Base-by-base conservation (phyloP, 805 yeast genomes). In the Ogataea salicorniae region DNA sequence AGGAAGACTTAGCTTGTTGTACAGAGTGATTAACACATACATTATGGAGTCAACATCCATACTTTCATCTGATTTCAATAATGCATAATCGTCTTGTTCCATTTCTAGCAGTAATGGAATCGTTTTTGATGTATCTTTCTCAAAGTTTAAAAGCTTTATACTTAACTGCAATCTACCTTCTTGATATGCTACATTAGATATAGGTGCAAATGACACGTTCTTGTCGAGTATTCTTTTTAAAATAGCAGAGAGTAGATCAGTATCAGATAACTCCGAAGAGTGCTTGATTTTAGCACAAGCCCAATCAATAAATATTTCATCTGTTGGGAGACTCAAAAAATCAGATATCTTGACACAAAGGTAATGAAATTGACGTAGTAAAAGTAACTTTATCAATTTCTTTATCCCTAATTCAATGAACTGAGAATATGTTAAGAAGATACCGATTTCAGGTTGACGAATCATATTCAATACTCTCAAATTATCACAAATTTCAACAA, bases 131-230 rank as follows among this genome's bases (percentile, higher is more conserved):
- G 84, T 75, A 14, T 74, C 69, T 1, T 86, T 83, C 59, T 94
- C 98, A 49, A 81, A 65, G 42, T 81, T 75, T 13, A 87, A 72
- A n/a, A 94, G 64, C 39, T 75, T 69, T 46, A 83, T 79, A 35
- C 96, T 84, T 20, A 94, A 66, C 22, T 74, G 71, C 11, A 76
- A 62, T 26, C 98, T 72, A 1, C 98, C 98, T 64, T 92, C 97
- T 57, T 84, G 83, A 56, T 76, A 78, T 1, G 96, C 94, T 16
- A 78, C 73, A 8, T 72, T 69, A 0, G 88, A 81, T 26, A 89
- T 77, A 26, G 73, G 70, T 6, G 78, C 76, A 50, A 79, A 82
- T 0, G 90, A 73, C 17, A 83, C 74, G 3, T 74, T 72, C 9
- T 66, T 60, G 3, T 55, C 55, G 11, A 56, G 56, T 15, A 88